Evolutionary conservation across 805 yeast species (phyloP).

Genomic region (Candida qinlingensis): DNA sequence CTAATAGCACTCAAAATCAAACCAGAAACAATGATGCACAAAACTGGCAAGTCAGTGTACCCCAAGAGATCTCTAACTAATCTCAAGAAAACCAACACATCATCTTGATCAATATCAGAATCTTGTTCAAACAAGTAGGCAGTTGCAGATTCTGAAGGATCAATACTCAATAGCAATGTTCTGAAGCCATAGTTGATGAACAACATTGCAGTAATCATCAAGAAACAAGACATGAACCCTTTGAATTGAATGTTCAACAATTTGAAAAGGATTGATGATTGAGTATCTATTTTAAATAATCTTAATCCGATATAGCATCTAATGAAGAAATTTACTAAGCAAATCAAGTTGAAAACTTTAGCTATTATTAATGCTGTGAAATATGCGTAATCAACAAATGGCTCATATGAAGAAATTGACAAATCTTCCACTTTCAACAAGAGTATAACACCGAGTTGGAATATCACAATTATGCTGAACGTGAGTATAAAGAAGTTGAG

Average conservation of each 20-base stretch:
- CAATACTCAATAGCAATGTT: background rate
- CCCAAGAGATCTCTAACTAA: background rate
- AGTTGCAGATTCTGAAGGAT: background rate
- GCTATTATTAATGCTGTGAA: background rate
- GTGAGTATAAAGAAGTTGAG: background rate
- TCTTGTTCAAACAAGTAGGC: background rate
- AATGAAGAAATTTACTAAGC: background rate
- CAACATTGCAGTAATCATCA: background rate
- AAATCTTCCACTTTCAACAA: background rate
- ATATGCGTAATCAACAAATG: background rate
- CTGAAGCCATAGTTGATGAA: background rate
- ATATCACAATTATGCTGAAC: background rate
- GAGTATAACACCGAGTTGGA: background rate
- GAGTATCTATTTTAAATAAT: background rate
- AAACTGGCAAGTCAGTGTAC: background rate
- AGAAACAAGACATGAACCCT: slow-evolving; percentile 1
- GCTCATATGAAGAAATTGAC: background rate
- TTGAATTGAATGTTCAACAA: slow-evolving; percentile 3
- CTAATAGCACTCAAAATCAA: background rate
- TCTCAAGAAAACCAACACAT: background rate
- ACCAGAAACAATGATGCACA: background rate
- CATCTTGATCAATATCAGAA: background rate
- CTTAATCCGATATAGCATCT: slow-evolving; percentile 5
- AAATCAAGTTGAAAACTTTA: slow-evolving; percentile 1
- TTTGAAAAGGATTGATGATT: background rate